Percentiles rank a stretch among this genome's conserved stretches.
Conservation (phyloP, 2,329 filamentous ascomycete genomes). For the Amphichorda felina region DNA sequence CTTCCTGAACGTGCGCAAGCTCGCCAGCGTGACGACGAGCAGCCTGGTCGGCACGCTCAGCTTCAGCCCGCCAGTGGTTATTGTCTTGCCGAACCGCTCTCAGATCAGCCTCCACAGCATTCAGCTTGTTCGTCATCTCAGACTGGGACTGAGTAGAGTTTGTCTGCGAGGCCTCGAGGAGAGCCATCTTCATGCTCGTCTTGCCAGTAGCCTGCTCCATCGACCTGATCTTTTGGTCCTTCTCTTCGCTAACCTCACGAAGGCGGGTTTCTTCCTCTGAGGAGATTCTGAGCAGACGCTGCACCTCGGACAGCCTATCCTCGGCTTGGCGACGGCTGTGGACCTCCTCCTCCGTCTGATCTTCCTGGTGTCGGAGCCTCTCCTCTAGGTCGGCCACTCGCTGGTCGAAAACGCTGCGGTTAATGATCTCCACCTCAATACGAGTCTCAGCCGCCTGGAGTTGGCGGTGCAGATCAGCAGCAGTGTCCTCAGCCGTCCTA, state of each 20-base stretch:
- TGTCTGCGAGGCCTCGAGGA: slow-evolving; percentile 56
- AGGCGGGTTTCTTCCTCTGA: slow-evolving; percentile 64
- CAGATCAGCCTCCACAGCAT: slow-evolving; percentile 40
- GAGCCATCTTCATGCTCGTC: slow-evolving; percentile 47
- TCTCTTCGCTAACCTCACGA: slow-evolving; percentile 54
- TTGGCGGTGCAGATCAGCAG: slow-evolving; percentile 39
- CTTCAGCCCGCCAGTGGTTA: slow-evolving; percentile 48
- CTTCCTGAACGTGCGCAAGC: slow-evolving; percentile 32
- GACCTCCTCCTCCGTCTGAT: slow-evolving; percentile 52
- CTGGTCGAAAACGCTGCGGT: slow-evolving; percentile 44
- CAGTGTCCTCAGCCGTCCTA: slow-evolving; percentile 39
- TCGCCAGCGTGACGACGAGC: slow-evolving; percentile 37
- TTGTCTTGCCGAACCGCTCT: slow-evolving; percentile 43
- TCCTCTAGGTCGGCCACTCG: slow-evolving; percentile 60
- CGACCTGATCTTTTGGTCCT: slow-evolving; percentile 51
- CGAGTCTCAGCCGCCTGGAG: slow-evolving; percentile 45
- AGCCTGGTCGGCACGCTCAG: slow-evolving; percentile 44
- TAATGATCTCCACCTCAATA: slow-evolving; percentile 49
- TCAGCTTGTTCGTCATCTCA: slow-evolving; percentile 44
- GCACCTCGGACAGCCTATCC: slow-evolving; percentile 61
- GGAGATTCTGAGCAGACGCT: slow-evolving; percentile 54
- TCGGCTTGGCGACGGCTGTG: slow-evolving; percentile 53
- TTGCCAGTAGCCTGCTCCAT: slow-evolving; percentile 45
- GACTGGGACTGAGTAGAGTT: slow-evolving; percentile 40
- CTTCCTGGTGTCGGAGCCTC: slow-evolving; percentile 51